These are phyloP conservation scores for Diaporthe sp. DNA, from an alignment of 2,329 filamentous ascomycete genomes.

Conservation along the genomic window DNA sequence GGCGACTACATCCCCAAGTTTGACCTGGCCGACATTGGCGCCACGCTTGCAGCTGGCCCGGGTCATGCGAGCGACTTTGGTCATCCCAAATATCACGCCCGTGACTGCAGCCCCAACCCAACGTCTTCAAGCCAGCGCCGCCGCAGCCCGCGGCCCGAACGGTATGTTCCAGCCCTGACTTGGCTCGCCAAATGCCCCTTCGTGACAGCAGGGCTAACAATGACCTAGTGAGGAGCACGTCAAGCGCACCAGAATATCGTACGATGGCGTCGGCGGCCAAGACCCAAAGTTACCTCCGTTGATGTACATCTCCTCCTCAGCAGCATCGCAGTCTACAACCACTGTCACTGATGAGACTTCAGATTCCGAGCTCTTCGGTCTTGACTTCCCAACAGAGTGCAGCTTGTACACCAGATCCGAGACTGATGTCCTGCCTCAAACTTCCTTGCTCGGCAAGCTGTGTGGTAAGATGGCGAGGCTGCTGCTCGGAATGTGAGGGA, in stretches of 20 bases:
- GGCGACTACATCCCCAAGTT: background rate
- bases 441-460: slow-evolving; percentile 6
- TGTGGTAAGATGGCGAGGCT: slow-evolving; percentile 11
- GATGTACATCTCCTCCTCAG: background rate
- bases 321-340: background rate
- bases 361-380: background rate
- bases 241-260: slow-evolving; percentile 35
- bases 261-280: slow-evolving; percentile 13
- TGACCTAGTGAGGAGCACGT: slow-evolving; percentile 24
- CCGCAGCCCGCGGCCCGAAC: slow-evolving; percentile 11
- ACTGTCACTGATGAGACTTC: background rate
- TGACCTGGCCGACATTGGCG: slow-evolving; percentile 22
- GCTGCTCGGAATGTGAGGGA: slow-evolving; percentile 9
- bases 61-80: background rate
- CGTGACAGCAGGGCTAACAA: background rate
- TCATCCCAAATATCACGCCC: background rate
- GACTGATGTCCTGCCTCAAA: background rate
- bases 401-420: background rate
- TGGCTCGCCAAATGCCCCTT: background rate
- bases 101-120: background rate
- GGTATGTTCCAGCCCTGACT: slow-evolving; percentile 3
- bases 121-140: slow-evolving; percentile 2
- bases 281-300: background rate
- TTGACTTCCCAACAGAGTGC: background rate
- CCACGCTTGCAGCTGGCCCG: slow-evolving; percentile 31